A percentile compares a stretch with the other conserved stretches of the same genome.
Conservation (phyloP, 495 filamentous ascomycete species). For the Recurvomyces mirabilis region DNA sequence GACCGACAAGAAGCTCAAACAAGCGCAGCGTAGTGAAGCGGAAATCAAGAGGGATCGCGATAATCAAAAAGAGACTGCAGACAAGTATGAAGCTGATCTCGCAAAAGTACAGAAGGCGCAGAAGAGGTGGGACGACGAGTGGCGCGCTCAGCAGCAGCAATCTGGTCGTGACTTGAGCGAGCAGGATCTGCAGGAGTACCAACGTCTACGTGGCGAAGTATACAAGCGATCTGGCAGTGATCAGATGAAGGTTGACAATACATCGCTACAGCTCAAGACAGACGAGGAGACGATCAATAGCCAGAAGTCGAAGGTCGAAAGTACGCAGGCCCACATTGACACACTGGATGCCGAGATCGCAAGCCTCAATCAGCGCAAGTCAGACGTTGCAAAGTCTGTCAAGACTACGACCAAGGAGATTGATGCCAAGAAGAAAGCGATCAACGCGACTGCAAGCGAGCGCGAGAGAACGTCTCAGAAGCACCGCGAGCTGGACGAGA, state of each 20-base stretch:
- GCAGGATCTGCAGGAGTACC: slow-evolving; percentile 81
- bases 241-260: slow-evolving; percentile 71
- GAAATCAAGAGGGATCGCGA: slow-evolving; percentile 68
- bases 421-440: slow-evolving; percentile 79
- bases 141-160: slow-evolving; percentile 68
- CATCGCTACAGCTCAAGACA: slow-evolving; percentile 72
- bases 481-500: slow-evolving; percentile 81
- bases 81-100: slow-evolving; percentile 67
- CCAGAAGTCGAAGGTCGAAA: slow-evolving; percentile 74
- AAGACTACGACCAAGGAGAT: slow-evolving; percentile 65
- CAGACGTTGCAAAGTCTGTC: slow-evolving; percentile 45
- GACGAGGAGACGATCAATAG: slow-evolving; percentile 82
- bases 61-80: slow-evolving; percentile 49
- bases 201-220: slow-evolving; percentile 72
- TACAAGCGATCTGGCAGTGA: slow-evolving; percentile 72
- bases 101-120: slow-evolving; percentile 81
- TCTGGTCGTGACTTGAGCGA: slow-evolving; percentile 78
- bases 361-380: slow-evolving; percentile 55
- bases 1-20: slow-evolving; percentile 56
- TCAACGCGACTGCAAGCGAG: slow-evolving; percentile 75
- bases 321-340: slow-evolving; percentile 56
- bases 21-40: slow-evolving; percentile 51
- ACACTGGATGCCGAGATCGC: slow-evolving; percentile 62
- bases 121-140: slow-evolving; percentile 77
- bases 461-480: slow-evolving; percentile 65